These are phyloP conservation scores for Warburgia ugandensis DNA, from an alignment of 164 flowering plant species.

Conservation along the genomic window DNA sequence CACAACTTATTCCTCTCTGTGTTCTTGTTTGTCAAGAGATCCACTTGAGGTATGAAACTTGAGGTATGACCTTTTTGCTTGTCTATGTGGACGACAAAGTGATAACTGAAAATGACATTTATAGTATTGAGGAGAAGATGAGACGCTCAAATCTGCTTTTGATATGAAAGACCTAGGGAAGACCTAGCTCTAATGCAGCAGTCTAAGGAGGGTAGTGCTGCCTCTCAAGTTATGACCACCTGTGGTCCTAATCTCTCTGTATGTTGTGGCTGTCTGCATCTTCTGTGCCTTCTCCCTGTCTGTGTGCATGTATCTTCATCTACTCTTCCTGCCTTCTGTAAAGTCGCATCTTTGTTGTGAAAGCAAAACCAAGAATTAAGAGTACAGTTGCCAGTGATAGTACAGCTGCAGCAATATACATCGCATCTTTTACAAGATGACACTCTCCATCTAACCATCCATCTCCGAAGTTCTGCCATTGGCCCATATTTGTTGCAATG, in stretches of 20 bases:
- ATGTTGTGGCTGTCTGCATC: no score
- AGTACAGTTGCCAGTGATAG: slow-evolving; percentile 26
- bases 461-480: slow-evolving; percentile 43
- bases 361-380: slow-evolving; percentile 22
- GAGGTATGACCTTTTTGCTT: no score
- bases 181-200: no score
- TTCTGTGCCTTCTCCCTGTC: neutral
- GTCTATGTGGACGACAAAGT: no score
- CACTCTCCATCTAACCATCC: slow-evolving; percentile 85
- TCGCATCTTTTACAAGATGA: slow-evolving; percentile 55
- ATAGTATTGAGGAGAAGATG: no score
- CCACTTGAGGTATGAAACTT: no score
- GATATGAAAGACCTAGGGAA: no score
- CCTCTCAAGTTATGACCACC: neutral
- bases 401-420: slow-evolving; percentile 39
- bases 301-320: slow-evolving; percentile 16
- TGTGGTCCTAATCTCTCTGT: no score
- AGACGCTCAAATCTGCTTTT: no score
- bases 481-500: slow-evolving; percentile 66
- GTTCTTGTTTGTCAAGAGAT: no score
- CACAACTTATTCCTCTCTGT: neutral
- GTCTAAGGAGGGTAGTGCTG: neutral
- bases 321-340: slow-evolving; percentile 14
- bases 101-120: no score
- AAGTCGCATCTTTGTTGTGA: neutral